phyloP scores from a whole-genome alignment of 306 rosid species.

The Arachis hypogaea region DNA sequence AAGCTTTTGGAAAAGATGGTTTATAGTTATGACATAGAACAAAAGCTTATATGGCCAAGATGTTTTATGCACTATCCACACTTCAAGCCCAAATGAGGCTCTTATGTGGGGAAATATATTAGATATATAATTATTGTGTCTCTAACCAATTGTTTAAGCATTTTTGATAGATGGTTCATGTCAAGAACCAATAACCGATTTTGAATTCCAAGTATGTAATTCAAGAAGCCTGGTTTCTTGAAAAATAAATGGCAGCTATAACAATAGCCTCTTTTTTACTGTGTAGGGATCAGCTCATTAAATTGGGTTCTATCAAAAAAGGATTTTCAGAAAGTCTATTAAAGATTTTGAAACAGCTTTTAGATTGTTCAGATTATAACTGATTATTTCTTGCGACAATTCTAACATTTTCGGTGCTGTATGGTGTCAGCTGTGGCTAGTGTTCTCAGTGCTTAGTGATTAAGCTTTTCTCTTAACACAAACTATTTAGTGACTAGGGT shows the following conservation, averaged over 20 bases:
- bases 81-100: no score
- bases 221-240: background rate
- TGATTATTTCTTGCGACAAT: background rate
- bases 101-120: no score
- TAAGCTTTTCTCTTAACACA: conserved; percentile 8
- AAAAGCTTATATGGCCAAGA: no score
- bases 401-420: background rate
- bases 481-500: background rate
- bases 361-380: background rate
- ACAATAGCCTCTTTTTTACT: background rate
- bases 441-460: conserved; percentile 12
- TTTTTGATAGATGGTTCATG: no score
- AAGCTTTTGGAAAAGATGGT: no score
- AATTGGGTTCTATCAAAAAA: background rate
- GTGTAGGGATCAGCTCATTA: background rate
- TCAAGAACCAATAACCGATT: background rate
- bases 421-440: conserved; percentile 9
- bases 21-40: no score
- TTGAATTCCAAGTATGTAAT: background rate
- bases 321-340: background rate
- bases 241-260: background rate
- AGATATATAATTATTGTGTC: no score
- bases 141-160: no score
- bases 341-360: no score
- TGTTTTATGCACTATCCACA: no score